A percentile compares a stretch with the other conserved stretches of the same genome.
These are phyloP conservation scores for Huntiella savannae DNA, from an alignment of 2,329 filamentous ascomycete species.

Conservation along the genomic window DNA sequence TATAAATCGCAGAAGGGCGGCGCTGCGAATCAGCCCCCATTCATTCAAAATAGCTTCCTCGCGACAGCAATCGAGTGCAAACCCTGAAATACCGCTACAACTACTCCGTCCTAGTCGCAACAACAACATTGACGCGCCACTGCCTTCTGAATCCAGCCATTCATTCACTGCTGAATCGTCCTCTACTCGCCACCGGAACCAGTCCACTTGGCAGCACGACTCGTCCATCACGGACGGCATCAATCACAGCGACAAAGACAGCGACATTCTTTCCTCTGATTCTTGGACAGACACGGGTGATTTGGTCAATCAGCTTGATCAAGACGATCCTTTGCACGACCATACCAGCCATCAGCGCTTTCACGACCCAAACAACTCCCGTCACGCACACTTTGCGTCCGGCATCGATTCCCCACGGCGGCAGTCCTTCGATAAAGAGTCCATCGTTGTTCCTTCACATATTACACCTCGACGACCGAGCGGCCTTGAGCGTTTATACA, in stretches of 20 bases:
- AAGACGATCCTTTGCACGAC: constrained; percentile 62
- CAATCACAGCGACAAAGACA: constrained; percentile 23
- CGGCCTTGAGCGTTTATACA: constrained; percentile 50
- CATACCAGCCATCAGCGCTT: constrained; percentile 43
- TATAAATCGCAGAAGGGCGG: constrained; percentile 39
- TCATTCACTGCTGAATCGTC: constrained; percentile 16
- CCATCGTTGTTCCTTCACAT: constrained; percentile 56
- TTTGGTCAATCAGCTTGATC: constrained; percentile 74
- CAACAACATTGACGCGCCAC: neutral
- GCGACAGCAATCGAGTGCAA: constrained; percentile 45
- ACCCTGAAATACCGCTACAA: constrained; percentile 75
- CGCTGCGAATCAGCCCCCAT: constrained; percentile 59
- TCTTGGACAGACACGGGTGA: constrained; percentile 92
- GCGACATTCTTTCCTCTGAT: constrained; percentile 37
- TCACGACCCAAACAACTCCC: constrained; percentile 26
- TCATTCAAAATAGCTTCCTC: constrained; percentile 66
- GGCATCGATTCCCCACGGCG: constrained; percentile 19
- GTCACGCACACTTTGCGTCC: constrained; percentile 27
- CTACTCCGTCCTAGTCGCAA: constrained; percentile 31
- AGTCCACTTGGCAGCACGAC: constrained; percentile 5
- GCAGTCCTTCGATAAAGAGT: constrained; percentile 43
- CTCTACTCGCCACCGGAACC: constrained; percentile 2
- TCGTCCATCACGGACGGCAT: neutral
- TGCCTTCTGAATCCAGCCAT: constrained; percentile 23
- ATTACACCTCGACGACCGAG: constrained; percentile 44